phyloP scores from a whole-genome alignment of 2,329 filamentous ascomycete species.

The Epichloe glyceriae region DNA sequence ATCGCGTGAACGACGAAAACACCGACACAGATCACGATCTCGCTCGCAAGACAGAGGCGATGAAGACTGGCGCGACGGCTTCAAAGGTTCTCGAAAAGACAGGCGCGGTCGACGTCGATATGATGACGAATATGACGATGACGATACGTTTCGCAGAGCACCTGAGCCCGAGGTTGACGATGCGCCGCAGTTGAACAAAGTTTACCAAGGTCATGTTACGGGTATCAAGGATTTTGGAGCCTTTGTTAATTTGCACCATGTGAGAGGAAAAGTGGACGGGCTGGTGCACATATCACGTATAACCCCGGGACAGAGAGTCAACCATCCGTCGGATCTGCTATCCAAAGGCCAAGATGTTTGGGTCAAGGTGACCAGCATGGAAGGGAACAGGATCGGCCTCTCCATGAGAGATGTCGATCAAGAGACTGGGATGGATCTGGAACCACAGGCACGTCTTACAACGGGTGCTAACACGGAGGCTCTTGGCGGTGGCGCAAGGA shows the following conservation, averaged over 20 bases:
- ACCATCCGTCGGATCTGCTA: slow-evolving; percentile 82
- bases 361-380: slow-evolving; percentile 82
- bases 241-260: slow-evolving; percentile 83
- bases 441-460: slow-evolving; percentile 63
- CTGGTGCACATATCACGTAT: slow-evolving; percentile 90
- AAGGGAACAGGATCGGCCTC: slow-evolving; percentile 68
- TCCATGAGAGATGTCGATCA: slow-evolving; percentile 99
- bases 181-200: slow-evolving; percentile 65
- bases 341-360: slow-evolving; percentile 72
- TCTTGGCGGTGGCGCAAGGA: slow-evolving; percentile 51
- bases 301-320: slow-evolving; percentile 71
- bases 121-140: slow-evolving; percentile 27
- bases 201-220: slow-evolving; percentile 83
- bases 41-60: slow-evolving; percentile 26
- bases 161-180: slow-evolving; percentile 71
- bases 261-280: slow-evolving; percentile 80
- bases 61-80: slow-evolving; percentile 32
- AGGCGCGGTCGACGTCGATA: slow-evolving; percentile 26
- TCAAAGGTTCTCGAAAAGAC: slow-evolving; percentile 18
- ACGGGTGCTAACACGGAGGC: slow-evolving; percentile 85
- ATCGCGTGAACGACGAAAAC: slow-evolving; percentile 28
- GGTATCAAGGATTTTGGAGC: slow-evolving; percentile 92
- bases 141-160: slow-evolving; percentile 51
- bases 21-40: slow-evolving; percentile 24
- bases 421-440: slow-evolving; percentile 68